A percentile compares a stretch with the other conserved stretches of the same genome.
phyloP scores from a whole-genome alignment of 2,329 filamentous ascomycete species.

The Apiospora marii region DNA sequence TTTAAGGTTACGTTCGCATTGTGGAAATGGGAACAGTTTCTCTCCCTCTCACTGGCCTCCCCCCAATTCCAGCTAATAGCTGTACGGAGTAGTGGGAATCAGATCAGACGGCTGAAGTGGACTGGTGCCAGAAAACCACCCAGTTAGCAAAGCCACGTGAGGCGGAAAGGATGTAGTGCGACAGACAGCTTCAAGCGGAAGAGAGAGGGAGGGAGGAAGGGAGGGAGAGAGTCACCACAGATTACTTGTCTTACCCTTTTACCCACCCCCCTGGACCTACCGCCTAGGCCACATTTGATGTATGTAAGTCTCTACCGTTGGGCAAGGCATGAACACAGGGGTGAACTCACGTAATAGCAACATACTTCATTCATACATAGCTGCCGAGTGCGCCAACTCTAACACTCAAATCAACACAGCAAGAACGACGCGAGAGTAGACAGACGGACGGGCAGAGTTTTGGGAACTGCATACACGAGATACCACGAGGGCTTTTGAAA shows the following conservation, averaged over 20 bases:
- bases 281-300: neutral
- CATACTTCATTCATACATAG: neutral
- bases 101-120: neutral
- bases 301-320: neutral
- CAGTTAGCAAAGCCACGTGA: neutral
- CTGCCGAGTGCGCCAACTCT: neutral
- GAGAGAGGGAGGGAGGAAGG: neutral
- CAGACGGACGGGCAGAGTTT: conserved; percentile 6
- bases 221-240: neutral
- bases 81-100: neutral
- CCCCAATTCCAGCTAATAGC: neutral
- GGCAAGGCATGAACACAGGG: neutral
- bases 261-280: too few relatives aligned
- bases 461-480: conserved; percentile 11
- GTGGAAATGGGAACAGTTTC: neutral
- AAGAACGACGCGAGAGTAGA: neutral
- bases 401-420: neutral
- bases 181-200: neutral
- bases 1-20: neutral
- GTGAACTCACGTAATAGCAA: neutral
- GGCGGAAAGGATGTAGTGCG: conserved; percentile 1
- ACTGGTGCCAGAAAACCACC: neutral
- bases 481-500: neutral
- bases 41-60: neutral
- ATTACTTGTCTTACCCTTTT: neutral